Base-by-base conservation (phyloP, 306 rosid species). In the Cucurbita argyrosperma region DNA sequence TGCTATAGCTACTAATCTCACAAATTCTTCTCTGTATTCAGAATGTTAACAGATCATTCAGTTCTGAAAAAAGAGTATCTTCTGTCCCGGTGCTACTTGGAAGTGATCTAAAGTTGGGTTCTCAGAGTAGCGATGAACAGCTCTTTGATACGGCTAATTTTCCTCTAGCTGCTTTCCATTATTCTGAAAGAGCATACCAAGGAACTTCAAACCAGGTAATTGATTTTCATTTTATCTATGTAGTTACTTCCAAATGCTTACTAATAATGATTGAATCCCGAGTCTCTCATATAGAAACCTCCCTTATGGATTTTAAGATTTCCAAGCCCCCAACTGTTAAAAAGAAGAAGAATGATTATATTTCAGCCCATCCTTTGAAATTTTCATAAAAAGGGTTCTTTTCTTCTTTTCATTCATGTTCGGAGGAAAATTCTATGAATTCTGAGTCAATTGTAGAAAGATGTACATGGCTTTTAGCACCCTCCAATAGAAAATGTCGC, bases 161-260 rank as follows among this genome's bases (percentile, higher is more conserved):
- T 38, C 96, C 99, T 49, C 79, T 91, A 79, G 73, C 88, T 77
- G 87, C 84, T 80, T 91, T 95, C 82, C 99, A 95, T 81, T 79
- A 67, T 80, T 78, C 64, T 74, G 99, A 95, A 85, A 86, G 96
- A 85, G 66, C 82, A 82, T 87, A 83, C 78, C 95, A 82, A 84
- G 90, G 87, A 84, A 71, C 59, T 46, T 78, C 85, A 26, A 74
- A 60, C 21, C 80, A 87, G 99, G 99, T 94, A 79, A 61, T 38
- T 71, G 40, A 8, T 16, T 67, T 62, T 82, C 39, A 30, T 74
- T 75, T 67, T 61, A 64, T 51, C 26, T 38, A 21, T 75, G 18
- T 23, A 68, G 49, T 7, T 42, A 42, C 14, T 67, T 67, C 21
- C 53, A 68, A 67, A 47, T 68, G 56, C 56, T 46, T 68, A 23